Conservation (phyloP, 1,139 yeast species). For the Suhomyces anneliseae region DNA sequence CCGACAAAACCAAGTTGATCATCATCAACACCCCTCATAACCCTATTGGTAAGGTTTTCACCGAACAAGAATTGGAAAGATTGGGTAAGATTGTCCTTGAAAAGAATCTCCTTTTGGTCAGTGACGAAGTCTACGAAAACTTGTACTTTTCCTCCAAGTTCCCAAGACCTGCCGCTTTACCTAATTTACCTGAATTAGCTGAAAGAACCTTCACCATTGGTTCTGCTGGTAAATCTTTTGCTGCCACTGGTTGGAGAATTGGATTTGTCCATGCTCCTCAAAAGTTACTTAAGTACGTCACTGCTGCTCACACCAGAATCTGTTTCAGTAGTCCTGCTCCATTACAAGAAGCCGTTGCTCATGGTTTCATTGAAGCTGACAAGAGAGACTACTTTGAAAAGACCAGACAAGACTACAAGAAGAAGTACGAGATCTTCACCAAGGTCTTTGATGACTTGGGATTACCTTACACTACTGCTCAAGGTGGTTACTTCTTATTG, state of each 20-base stretch:
- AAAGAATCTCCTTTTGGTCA: constrained; percentile 74
- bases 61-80: constrained; percentile 64
- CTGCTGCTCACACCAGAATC: constrained; percentile 91
- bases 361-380: constrained; percentile 65
- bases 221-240: constrained; percentile 95
- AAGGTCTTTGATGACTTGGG: constrained; percentile 81
- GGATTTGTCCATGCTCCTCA: constrained; percentile 93
- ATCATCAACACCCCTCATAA: constrained; percentile 94
- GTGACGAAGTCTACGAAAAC: constrained; percentile 95
- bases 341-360: constrained; percentile 88
- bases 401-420: constrained; percentile 64
- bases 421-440: constrained; percentile 71
- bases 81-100: constrained; percentile 84
- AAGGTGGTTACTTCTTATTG: constrained; percentile 89
- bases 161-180: constrained; percentile 79
- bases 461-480: constrained; percentile 84
- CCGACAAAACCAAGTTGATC: constrained; percentile 75
- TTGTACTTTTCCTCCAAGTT: constrained; percentile 67
- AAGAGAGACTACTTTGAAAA: constrained; percentile 63
- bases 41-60: constrained; percentile 90
- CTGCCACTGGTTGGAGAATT: constrained; percentile 98
- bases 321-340: constrained; percentile 90
- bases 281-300: constrained; percentile 75
- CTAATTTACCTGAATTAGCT: constrained; percentile 67
- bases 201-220: constrained; percentile 87